phyloP scores from a whole-genome alignment of 73 alveolate genomes.

The Paramecium pentaurelia region DNA sequence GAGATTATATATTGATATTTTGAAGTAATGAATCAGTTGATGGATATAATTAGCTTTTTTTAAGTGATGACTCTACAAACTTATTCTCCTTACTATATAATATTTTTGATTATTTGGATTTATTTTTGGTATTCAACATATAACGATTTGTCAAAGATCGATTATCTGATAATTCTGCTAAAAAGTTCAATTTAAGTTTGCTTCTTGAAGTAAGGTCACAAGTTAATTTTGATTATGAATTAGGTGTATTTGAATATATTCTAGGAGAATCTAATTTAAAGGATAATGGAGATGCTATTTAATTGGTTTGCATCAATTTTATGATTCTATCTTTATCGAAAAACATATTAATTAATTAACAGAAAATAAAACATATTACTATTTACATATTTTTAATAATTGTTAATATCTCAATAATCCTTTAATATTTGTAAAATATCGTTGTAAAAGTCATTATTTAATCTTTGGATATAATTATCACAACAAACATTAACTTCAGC shows the following conservation, averaged over 20 bases:
- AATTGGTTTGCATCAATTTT: neutral
- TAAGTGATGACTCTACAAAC: neutral
- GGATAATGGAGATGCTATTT: neutral
- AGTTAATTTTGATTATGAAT: neutral
- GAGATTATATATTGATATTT: neutral
- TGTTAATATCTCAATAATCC: constrained; percentile 20
- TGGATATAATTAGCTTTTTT: neutral
- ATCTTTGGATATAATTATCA: neutral
- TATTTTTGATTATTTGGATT: neutral
- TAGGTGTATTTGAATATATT: neutral
- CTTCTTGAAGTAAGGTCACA: neutral
- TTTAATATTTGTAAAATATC: neutral
- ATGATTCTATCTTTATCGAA: neutral
- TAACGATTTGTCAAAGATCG: neutral
- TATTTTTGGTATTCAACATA: neutral
- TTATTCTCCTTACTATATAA: neutral
- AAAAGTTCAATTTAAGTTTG: neutral
- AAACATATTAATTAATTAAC: neutral
- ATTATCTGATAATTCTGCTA: neutral
- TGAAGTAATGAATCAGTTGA: neutral
- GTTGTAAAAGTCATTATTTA: neutral
- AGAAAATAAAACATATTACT: neutral
- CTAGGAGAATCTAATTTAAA: neutral
- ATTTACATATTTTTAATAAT: neutral
- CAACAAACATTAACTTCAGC: constrained; percentile 16